A percentile compares a stretch with the other conserved stretches of the same genome.
These are phyloP conservation scores for Trichaptum fuscoviolaceum DNA, from an alignment of 768 basidiomycete genomes.

Conservation along the genomic window DNA sequence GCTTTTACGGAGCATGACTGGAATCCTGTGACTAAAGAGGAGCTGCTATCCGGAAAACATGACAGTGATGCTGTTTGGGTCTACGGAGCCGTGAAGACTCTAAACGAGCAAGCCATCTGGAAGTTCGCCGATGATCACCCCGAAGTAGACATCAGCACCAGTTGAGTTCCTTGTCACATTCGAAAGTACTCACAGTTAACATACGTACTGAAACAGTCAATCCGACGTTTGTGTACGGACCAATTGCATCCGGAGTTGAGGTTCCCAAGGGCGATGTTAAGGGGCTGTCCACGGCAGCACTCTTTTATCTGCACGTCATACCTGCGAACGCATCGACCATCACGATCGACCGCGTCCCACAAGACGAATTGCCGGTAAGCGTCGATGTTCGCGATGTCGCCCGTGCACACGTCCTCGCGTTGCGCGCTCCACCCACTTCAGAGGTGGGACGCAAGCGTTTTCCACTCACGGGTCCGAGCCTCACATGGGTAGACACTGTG, in stretches of 20 bases:
- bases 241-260: conserved; percentile 11
- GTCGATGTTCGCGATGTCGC: conserved; percentile 29
- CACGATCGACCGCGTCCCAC: conserved; percentile 46
- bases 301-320: conserved; percentile 32
- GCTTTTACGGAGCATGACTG: conserved; percentile 23
- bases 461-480: conserved; percentile 18
- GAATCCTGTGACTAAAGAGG: conserved; percentile 26
- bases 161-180: conserved; percentile 9
- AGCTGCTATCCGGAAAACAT: conserved; percentile 20
- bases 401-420: conserved; percentile 23
- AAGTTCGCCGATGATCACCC: conserved; percentile 22
- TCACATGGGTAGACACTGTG: conserved; percentile 23
- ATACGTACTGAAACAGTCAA: conserved; percentile 6
- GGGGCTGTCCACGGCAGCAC: conserved; percentile 3
- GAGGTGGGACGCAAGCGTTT: conserved; percentile 18
- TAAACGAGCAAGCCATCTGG: conserved; percentile 23
- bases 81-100: conserved; percentile 34
- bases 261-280: neutral
- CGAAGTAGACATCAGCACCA: conserved; percentile 20
- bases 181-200: neutral
- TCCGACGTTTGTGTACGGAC: conserved; percentile 12
- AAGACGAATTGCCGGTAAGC: neutral
- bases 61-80: conserved; percentile 19
- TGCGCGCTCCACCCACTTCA: conserved; percentile 10
- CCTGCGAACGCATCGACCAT: conserved; percentile 59